These are phyloP conservation scores for Geotrichum europaeum DNA, from an alignment of 1,139 yeast species.

Conservation along the genomic window DNA sequence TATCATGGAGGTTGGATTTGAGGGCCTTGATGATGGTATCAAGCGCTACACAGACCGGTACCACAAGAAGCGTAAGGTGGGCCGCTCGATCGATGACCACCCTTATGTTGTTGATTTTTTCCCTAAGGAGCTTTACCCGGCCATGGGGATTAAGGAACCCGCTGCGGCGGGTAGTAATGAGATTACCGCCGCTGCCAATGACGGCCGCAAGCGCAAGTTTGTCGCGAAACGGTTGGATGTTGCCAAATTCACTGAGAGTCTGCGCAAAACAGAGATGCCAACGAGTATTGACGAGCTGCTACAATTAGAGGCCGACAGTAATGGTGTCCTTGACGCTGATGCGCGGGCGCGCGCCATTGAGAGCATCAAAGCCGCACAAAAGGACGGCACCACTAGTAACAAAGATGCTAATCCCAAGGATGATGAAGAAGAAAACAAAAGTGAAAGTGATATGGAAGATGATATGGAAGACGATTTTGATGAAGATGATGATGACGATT, in stretches of 20 bases:
- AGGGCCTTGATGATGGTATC: slow-evolving; percentile 30
- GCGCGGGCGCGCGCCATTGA: slow-evolving; percentile 35
- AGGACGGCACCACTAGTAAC: slow-evolving; percentile 26
- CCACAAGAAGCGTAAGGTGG: slow-evolving; percentile 65
- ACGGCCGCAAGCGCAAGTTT: slow-evolving; percentile 25
- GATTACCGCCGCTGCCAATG: slow-evolving; percentile 33
- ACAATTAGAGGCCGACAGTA: slow-evolving; percentile 52
- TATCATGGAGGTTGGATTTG: slow-evolving; percentile 20
- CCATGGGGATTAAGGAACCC: slow-evolving; percentile 60
- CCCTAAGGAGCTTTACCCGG: slow-evolving; percentile 72
- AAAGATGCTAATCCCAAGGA: slow-evolving; percentile 43
- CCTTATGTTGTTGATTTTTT: slow-evolving; percentile 58
- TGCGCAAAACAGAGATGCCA: slow-evolving; percentile 37
- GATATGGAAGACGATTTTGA: slow-evolving; percentile 77
- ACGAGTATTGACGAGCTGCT: slow-evolving; percentile 45
- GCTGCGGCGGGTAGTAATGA: slow-evolving; percentile 46
- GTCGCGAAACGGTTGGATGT: slow-evolving; percentile 24
- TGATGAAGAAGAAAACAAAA: slow-evolving; percentile 42
- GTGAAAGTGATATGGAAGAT: slow-evolving; percentile 61
- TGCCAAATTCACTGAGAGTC: slow-evolving; percentile 29
- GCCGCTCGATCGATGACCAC: slow-evolving; percentile 73
- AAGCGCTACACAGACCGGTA: slow-evolving; percentile 37
- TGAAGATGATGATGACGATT: slow-evolving; percentile 67
- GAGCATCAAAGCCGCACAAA: slow-evolving; percentile 17
- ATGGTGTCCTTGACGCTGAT: slow-evolving; percentile 35